These are phyloP conservation scores for Pichia californica DNA, from an alignment of 805 yeast species.

Conservation along the genomic window DNA sequence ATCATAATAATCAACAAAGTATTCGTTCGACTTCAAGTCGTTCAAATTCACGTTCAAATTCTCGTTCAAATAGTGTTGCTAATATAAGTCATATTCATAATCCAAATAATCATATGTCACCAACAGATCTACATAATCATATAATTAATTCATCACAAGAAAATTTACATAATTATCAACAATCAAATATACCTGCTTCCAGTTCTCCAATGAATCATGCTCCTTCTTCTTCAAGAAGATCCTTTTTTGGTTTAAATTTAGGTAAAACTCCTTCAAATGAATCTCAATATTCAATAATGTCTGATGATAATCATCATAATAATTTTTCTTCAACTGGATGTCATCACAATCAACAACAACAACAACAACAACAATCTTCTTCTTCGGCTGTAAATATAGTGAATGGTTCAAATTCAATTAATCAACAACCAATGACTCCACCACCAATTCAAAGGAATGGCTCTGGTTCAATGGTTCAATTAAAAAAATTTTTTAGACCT, in stretches of 20 bases:
- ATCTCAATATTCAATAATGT: constrained; percentile 20
- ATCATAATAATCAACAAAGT: neutral
- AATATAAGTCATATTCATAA: neutral
- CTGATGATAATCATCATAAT: constrained; percentile 22
- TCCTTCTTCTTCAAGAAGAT: constrained; percentile 20
- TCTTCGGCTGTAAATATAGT: too few relatives aligned
- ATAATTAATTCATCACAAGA: too few relatives aligned
- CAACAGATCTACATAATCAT: too few relatives aligned
- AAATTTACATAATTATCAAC: constrained; percentile 1
- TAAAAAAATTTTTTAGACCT: constrained; percentile 68
- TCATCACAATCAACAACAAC: neutral
- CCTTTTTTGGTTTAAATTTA: constrained; percentile 25
- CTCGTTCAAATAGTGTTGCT: neutral
- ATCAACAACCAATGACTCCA: constrained; percentile 5
- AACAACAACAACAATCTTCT: constrained; percentile 7
- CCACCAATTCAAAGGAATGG: constrained; percentile 13
- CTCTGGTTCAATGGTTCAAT: constrained; percentile 51
- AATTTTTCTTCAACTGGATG: neutral
- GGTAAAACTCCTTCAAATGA: constrained; percentile 28
- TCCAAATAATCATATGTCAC: too few relatives aligned
- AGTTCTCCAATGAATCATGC: constrained; percentile 17
- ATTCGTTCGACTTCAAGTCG: neutral
- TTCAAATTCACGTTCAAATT: neutral
- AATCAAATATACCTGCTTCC: constrained; percentile 6
- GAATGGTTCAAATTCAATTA: too few relatives aligned